Evolutionary conservation across 768 basidiomycete species (phyloP), one percentile per base, ranked within the genome.

Genomic region (Postia placenta): DNA sequence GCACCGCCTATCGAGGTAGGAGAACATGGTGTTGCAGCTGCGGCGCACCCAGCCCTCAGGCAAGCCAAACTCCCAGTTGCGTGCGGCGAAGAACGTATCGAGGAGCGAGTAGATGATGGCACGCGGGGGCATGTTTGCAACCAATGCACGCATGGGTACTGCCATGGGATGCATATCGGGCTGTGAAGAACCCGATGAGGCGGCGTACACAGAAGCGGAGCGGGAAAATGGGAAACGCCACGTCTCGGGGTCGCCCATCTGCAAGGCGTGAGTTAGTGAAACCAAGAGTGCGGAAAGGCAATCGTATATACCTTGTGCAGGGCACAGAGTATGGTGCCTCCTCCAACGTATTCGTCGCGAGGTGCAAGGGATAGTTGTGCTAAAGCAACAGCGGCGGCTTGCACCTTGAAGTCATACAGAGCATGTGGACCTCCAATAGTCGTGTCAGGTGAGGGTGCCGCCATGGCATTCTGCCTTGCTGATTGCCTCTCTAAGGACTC

Each of bases 21-120:
- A 60, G 75, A 74, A 78, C 76, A 77, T 79, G 42, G 68, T 67
- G 22, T 61, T 51, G 44, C 68, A 71, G 2, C 70, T 64, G n/a
- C 60, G 52, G 33, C 61, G 65, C 56, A 79, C 75, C 74, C 75
- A 78, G 19, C 63, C 56, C 54, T 76, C 71, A 5, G 76, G 74
- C 23, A 79, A 69, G 11, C 75, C 75, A 45, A 71, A 77, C 20
- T 73, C 70, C 74, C 74, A 77, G 50, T 78, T 79, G 42, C 68
- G 63, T 39, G 72, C 66, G 17, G 60, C 52, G 61, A 80, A 77
- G 59, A 71, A 79, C 14, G 59, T 47, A 30, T 53, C 48, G 45
- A 64, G 43, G 44, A 58, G 56, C 37, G 27, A n/a, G 5, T 62
- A 51, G 26, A 42, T 20, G n/a, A 30, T 28, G 7, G 11, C 35